Evolutionary conservation across 1,139 yeast genomes (phyloP).

Genomic region (Candida sanyaensis): DNA sequence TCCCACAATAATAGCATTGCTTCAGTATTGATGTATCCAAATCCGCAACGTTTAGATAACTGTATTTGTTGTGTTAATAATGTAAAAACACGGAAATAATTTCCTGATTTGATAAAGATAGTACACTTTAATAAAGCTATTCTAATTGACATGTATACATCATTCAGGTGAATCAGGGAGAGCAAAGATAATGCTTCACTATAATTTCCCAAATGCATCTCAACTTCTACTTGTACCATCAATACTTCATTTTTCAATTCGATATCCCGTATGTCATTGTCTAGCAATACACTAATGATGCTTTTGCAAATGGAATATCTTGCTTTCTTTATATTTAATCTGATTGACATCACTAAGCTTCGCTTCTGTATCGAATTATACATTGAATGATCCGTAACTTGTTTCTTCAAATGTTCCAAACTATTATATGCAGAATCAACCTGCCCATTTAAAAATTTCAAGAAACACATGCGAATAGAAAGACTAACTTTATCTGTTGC

Average conservation of each 20-base stretch:
- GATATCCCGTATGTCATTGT: slow-evolving; percentile 31
- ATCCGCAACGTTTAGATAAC: slow-evolving; percentile 43
- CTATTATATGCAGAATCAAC: slow-evolving; percentile 30
- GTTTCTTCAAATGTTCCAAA: slow-evolving; percentile 26
- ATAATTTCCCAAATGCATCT: slow-evolving; percentile 29
- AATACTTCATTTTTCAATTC: slow-evolving; percentile 32
- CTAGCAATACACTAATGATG: slow-evolving; percentile 19
- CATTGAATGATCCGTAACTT: slow-evolving; percentile 27
- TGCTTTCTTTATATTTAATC: slow-evolving; percentile 39
- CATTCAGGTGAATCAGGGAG: slow-evolving; percentile 22
- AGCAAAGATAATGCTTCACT: slow-evolving; percentile 39
- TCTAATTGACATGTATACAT: slow-evolving; percentile 35
- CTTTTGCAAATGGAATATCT: slow-evolving; percentile 29
- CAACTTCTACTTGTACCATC: slow-evolving; percentile 30
- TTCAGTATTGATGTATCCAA: slow-evolving; percentile 37
- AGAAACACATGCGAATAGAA: slow-evolving; percentile 37
- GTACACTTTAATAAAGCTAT: slow-evolving; percentile 47
- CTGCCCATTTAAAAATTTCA: slow-evolving; percentile 40
- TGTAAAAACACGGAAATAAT: slow-evolving; percentile 43
- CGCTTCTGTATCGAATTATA: slow-evolving; percentile 40
- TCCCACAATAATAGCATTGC: slow-evolving; percentile 41
- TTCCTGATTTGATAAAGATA: slow-evolving; percentile 37
- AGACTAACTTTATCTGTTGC: slow-evolving; percentile 40
- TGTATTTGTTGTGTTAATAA: slow-evolving; percentile 47
- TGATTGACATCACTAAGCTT: slow-evolving; percentile 35